These are phyloP conservation scores for Nannochloropsis oceanica DNA, from an alignment of 108 stramenopile species.

Conservation along the genomic window DNA sequence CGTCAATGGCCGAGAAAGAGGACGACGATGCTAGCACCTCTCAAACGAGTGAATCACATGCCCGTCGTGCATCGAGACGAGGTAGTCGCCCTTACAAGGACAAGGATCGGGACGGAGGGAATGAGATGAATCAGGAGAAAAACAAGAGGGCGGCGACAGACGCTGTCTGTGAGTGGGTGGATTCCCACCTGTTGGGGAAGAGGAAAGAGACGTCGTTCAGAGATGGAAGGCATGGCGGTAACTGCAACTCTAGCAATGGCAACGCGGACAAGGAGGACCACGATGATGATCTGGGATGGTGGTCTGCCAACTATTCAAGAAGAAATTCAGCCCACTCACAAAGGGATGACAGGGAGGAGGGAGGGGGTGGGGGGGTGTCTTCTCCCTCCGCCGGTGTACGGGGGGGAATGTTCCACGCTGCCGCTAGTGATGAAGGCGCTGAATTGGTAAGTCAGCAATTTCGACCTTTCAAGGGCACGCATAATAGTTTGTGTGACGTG, in stretches of 20 bases:
- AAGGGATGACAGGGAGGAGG: background rate
- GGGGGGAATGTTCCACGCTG: background rate
- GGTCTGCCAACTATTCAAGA: background rate
- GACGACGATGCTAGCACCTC: background rate
- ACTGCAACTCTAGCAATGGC: background rate
- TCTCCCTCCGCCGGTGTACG: background rate
- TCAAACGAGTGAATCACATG: background rate
- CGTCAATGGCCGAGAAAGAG: background rate
- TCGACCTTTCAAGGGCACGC: background rate
- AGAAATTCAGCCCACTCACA: background rate
- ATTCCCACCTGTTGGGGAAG: background rate
- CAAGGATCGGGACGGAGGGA: background rate
- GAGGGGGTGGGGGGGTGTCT: background rate
- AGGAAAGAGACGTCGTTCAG: too few relatives aligned
- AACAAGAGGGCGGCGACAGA: background rate
- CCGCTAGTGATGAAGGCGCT: background rate
- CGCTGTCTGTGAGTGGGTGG: background rate
- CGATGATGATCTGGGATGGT: background rate
- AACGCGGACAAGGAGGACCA: background rate
- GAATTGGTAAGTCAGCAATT: background rate
- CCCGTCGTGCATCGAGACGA: background rate
- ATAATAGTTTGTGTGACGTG: background rate
- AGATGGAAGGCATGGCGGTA: background rate
- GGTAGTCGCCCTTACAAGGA: background rate
- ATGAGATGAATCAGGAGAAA: background rate